These are phyloP conservation scores for Talaromyces nanjingensis DNA, from an alignment of 495 filamentous ascomycete species.

Conservation along the genomic window DNA sequence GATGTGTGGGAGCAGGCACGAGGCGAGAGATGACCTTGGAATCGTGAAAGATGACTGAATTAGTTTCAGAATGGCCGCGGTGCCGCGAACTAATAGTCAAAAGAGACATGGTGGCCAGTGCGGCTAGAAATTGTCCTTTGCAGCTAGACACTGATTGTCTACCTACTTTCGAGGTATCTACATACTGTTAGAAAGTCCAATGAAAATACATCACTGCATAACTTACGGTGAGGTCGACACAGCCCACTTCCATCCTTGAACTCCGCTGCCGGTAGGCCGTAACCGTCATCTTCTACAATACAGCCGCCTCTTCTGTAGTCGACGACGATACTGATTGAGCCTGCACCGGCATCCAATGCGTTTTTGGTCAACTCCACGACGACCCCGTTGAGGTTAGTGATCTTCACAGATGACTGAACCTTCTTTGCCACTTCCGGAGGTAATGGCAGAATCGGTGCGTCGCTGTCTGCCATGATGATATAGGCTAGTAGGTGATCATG, in stretches of 20 bases:
- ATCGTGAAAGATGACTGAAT: constrained; percentile 65
- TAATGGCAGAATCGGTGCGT: constrained; percentile 55
- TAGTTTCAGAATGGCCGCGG: constrained; percentile 51
- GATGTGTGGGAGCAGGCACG: constrained; percentile 54
- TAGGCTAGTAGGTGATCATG: background rate
- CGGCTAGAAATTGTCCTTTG: constrained; percentile 70
- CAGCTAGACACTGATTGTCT: constrained; percentile 51
- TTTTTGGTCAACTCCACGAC: constrained; percentile 75
- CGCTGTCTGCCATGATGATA: constrained; percentile 8
- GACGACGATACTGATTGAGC: constrained; percentile 61
- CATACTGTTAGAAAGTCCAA: constrained; percentile 15
- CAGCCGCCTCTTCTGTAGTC: constrained; percentile 75
- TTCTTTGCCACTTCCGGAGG: constrained; percentile 73
- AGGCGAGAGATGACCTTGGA: constrained; percentile 62
- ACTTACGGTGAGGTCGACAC: constrained; percentile 66
- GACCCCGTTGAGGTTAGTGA: constrained; percentile 69
- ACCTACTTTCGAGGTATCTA: constrained; percentile 74
- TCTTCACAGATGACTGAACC: constrained; percentile 75
- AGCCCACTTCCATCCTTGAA: constrained; percentile 67
- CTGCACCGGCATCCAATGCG: constrained; percentile 73
- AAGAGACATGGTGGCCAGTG: constrained; percentile 68
- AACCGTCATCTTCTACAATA: constrained; percentile 80
- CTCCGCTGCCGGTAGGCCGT: constrained; percentile 66
- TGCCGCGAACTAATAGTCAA: constrained; percentile 76
- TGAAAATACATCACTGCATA: background rate